Evolutionary conservation across 805 yeast genomes (phyloP).

Genomic region (Kluyveromyces lactis): DNA sequence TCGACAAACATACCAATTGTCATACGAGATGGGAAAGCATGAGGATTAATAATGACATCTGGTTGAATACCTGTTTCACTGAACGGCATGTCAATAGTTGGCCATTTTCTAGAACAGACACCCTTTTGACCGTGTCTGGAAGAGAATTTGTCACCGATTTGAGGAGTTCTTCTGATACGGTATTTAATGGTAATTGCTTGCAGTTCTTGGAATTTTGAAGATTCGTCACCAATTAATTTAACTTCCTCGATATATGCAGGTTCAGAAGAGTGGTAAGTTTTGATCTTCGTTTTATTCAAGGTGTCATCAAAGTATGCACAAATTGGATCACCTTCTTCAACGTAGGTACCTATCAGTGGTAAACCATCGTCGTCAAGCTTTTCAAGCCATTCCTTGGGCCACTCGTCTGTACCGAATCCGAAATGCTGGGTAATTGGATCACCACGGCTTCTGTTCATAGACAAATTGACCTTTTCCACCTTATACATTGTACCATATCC

Average conservation of each 20-base stretch:
- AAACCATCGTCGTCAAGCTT: constrained; percentile 88
- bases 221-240: constrained; percentile 80
- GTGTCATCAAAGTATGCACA: constrained; percentile 90
- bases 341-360: constrained; percentile 79
- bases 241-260: constrained; percentile 95
- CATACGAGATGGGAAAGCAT: constrained; percentile 99
- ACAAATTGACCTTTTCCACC: constrained; percentile 83
- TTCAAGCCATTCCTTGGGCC: constrained; percentile 88
- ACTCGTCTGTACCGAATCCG: constrained; percentile 87
- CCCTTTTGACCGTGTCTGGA: constrained; percentile 98
- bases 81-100: constrained; percentile 93
- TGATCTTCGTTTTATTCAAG: constrained; percentile 80
- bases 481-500: constrained; percentile 96
- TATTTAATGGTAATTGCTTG: constrained; percentile 83
- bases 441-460: constrained; percentile 72
- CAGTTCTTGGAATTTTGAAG: constrained; percentile 56
- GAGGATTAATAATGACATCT: constrained; percentile 95
- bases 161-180: constrained; percentile 84
- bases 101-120: constrained; percentile 98
- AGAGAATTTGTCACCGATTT: constrained; percentile 95
- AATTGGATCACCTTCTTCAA: constrained; percentile 94
- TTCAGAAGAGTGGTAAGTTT: constrained; percentile 89
- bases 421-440: constrained; percentile 92
- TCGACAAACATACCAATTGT: constrained; percentile 99
- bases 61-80: constrained; percentile 95